phyloP scores from a whole-genome alignment of 108 stramenopile genomes.

The Nannochloropsis gaditana region DNA sequence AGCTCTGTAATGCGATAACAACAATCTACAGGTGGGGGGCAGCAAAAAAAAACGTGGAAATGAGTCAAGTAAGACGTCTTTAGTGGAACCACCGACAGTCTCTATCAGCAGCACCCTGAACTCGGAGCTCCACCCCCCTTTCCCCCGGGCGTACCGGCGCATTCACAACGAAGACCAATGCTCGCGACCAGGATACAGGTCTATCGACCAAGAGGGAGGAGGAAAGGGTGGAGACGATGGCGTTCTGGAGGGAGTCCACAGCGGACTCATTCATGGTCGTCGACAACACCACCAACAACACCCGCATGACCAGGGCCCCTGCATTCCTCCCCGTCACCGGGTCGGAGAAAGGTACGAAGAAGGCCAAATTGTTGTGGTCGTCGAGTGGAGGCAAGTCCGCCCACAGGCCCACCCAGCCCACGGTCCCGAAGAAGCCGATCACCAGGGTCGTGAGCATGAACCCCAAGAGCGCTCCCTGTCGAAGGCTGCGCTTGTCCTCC shows the following conservation, averaged over 20 bases:
- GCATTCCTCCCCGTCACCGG: neutral
- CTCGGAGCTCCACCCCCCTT: too few species aligned
- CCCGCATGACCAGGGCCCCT: neutral
- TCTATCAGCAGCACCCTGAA: too few species aligned
- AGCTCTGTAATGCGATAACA: neutral
- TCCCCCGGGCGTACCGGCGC: neutral
- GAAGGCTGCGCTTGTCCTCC: neutral
- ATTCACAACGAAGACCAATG: neutral
- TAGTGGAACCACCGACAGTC: too few species aligned
- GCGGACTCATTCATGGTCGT: neutral
- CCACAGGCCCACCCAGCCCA: neutral
- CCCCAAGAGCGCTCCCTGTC: neutral
- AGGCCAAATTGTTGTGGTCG: neutral
- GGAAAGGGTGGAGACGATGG: neutral
- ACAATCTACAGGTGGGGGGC: neutral
- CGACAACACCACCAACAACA: neutral
- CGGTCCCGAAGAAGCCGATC: slow-evolving; percentile 17
- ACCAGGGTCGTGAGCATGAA: neutral
- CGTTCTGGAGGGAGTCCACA: neutral
- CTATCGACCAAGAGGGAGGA: neutral
- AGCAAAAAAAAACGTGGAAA: neutral
- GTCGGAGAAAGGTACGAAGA: neutral
- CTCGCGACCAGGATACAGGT: neutral
- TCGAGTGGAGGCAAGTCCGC: slow-evolving; percentile 5
- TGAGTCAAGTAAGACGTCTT: neutral